A percentile compares a stretch with the other conserved stretches of the same genome.
phyloP scores from a whole-genome alignment of 805 yeast genomes.

The Hermanozyma aechmeae region DNA sequence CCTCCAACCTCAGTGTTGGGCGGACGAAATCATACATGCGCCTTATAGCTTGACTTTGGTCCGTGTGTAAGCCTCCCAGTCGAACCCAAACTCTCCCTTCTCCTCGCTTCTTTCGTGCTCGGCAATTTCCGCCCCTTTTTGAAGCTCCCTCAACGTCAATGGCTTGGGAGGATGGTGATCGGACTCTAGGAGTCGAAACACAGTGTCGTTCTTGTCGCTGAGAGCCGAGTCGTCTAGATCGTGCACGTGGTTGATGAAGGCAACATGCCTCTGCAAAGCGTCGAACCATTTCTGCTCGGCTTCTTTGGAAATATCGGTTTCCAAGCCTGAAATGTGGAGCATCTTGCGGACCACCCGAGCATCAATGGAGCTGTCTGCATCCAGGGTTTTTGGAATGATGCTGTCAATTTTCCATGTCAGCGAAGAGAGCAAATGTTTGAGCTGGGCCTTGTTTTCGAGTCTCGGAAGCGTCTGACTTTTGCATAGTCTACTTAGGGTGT shows the following conservation, averaged over 20 bases:
- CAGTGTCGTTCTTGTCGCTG: slow-evolving; percentile 10
- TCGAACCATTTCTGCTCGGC: slow-evolving; percentile 20
- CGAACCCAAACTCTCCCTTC: too few species aligned
- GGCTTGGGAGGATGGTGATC: slow-evolving; percentile 21
- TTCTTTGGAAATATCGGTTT: slow-evolving; percentile 13
- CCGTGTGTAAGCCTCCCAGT: too few species aligned
- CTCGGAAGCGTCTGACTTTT: too few species aligned
- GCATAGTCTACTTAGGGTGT: too few species aligned
- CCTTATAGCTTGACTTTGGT: too few species aligned
- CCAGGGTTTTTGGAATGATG: too few species aligned
- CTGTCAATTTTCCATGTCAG: too few species aligned
- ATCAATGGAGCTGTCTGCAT: slow-evolving; percentile 7
- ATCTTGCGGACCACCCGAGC: slow-evolving; percentile 18
- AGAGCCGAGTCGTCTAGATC: slow-evolving; percentile 7
- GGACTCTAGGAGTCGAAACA: slow-evolving; percentile 24
- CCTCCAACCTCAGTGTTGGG: too few species aligned
- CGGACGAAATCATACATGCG: too few species aligned
- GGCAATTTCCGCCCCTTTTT: slow-evolving; percentile 5
- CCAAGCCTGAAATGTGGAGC: slow-evolving; percentile 41
- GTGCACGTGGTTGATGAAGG: slow-evolving; percentile 40
- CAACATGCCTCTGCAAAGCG: slow-evolving; percentile 38
- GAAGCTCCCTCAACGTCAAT: slow-evolving; percentile 12
- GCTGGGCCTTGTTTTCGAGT: too few species aligned
- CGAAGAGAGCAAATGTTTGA: too few species aligned
- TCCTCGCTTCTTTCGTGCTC: too few species aligned